Conservation (phyloP, 2,329 filamentous ascomycete genomes). For the Penicillium thymicola region DNA sequence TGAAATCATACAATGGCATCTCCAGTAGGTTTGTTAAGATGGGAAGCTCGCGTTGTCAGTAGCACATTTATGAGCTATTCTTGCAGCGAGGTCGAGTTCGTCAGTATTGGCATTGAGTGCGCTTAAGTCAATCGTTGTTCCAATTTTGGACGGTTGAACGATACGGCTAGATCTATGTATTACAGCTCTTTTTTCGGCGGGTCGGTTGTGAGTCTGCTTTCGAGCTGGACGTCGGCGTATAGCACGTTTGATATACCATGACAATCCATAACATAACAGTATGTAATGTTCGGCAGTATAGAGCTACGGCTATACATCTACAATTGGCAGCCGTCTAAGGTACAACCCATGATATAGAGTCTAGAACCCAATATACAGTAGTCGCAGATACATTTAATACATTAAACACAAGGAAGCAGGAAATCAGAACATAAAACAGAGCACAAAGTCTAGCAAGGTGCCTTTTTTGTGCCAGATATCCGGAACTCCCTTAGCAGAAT, state of each 20-base stretch:
- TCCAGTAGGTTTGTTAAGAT: no score
- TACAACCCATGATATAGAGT: slow-evolving; percentile 21
- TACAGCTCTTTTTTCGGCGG: not conserved
- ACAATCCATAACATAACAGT: no score
- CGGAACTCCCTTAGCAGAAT: slow-evolving; percentile 61
- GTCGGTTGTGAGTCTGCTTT: not conserved
- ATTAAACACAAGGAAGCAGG: slow-evolving; percentile 38
- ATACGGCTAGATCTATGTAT: no score
- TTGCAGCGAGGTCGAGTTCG: not conserved
- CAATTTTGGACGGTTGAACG: no score
- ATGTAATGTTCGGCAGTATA: not conserved
- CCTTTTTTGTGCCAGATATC: slow-evolving; percentile 71
- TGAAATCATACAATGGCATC: not conserved
- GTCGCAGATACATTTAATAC: slow-evolving; percentile 28
- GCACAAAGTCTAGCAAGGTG: slow-evolving; percentile 31
- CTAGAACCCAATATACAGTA: slow-evolving; percentile 30
- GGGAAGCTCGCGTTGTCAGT: not conserved
- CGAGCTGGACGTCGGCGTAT: not conserved
- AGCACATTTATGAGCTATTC: not conserved
- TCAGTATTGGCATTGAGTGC: not conserved
- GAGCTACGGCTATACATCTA: not conserved
- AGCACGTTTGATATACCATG: not conserved
- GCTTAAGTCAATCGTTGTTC: no score
- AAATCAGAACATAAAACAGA: slow-evolving; percentile 32
- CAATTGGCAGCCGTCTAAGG: not conserved